Conservation (phyloP, 306 rosid species). For the Lathyrus tuberosus region DNA sequence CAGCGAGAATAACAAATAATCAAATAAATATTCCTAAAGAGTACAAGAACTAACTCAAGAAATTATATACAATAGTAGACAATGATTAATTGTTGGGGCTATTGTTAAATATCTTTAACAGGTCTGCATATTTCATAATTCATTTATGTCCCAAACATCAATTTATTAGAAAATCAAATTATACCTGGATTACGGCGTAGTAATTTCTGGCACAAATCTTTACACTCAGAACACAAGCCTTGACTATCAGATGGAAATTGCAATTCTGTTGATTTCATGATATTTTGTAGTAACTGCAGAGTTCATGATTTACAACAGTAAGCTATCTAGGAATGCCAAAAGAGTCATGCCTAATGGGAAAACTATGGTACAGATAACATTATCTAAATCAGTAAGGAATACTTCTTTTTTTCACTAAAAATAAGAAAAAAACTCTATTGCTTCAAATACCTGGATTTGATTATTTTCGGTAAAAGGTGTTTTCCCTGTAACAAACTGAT, state of each 20-base stretch:
- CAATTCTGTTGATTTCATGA: slow-evolving; percentile 82
- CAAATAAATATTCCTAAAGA: slow-evolving; percentile 8
- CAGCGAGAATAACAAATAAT: not conserved
- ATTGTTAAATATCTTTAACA: slow-evolving; percentile 29
- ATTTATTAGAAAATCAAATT: slow-evolving; percentile 32
- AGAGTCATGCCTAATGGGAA: slow-evolving; percentile 31
- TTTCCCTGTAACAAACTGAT: slow-evolving; percentile 89
- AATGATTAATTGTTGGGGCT: slow-evolving; percentile 18
- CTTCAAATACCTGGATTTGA: slow-evolving; percentile 77
- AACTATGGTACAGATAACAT: slow-evolving; percentile 21
- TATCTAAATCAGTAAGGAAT: slow-evolving; percentile 32
- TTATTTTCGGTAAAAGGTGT: slow-evolving; percentile 94
- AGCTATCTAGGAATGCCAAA: slow-evolving; percentile 33
- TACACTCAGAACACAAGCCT: slow-evolving; percentile 76
- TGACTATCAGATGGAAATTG: slow-evolving; percentile 68
- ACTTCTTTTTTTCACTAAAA: slow-evolving; percentile 16
- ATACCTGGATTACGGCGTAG: slow-evolving; percentile 96
- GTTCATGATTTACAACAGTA: slow-evolving; percentile 29
- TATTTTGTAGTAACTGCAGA: slow-evolving; percentile 94
- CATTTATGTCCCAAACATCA: slow-evolving; percentile 31
- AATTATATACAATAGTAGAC: slow-evolving; percentile 18
- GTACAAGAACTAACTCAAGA: slow-evolving; percentile 27
- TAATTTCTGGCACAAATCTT: slow-evolving; percentile 89
- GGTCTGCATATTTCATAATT: slow-evolving; percentile 12
- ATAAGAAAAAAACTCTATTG: not conserved